These are phyloP conservation scores for Funneliformis caledonium DNA, from an alignment of 371 early-diverging fungal genomes.

Conservation along the genomic window DNA sequence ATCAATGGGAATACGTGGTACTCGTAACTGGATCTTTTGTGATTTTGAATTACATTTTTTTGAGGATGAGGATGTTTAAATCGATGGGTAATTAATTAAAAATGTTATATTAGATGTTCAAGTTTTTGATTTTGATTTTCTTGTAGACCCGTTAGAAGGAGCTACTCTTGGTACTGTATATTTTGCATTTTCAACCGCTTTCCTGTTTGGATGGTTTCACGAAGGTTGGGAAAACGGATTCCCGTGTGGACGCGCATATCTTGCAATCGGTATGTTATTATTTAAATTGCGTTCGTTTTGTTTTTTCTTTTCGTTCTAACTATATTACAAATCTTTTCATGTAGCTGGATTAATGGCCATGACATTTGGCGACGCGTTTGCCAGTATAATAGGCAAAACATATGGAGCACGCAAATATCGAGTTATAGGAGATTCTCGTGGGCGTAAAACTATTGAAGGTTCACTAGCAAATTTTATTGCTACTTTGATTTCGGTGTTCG, in stretches of 20 bases:
- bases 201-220: slow-evolving; percentile 18
- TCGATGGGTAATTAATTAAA: slow-evolving; percentile 17
- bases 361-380: slow-evolving; percentile 35
- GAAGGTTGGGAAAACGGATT: slow-evolving; percentile 34
- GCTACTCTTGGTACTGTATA: slow-evolving; percentile 29
- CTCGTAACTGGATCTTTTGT: slow-evolving; percentile 13
- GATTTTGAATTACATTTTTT: neutral
- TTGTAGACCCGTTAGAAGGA: slow-evolving; percentile 17
- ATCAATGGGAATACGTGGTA: slow-evolving; percentile 28
- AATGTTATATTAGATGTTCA: neutral
- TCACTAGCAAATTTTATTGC: slow-evolving; percentile 21
- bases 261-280: slow-evolving; percentile 16
- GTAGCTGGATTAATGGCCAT: slow-evolving; percentile 31
- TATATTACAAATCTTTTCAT: neutral
- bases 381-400: slow-evolving; percentile 17
- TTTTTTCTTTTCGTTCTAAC: neutral
- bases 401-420: neutral
- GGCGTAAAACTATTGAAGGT: slow-evolving; percentile 21
- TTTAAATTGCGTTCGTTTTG: neutral
- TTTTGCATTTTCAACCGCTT: slow-evolving; percentile 27
- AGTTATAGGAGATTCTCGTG: neutral
- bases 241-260: slow-evolving; percentile 27
- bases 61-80: neutral
- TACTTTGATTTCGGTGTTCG: neutral
- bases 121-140: neutral